Base-by-base conservation (phyloP, 495 filamentous ascomycete genomes). In the Haplographium delicatum region DNA sequence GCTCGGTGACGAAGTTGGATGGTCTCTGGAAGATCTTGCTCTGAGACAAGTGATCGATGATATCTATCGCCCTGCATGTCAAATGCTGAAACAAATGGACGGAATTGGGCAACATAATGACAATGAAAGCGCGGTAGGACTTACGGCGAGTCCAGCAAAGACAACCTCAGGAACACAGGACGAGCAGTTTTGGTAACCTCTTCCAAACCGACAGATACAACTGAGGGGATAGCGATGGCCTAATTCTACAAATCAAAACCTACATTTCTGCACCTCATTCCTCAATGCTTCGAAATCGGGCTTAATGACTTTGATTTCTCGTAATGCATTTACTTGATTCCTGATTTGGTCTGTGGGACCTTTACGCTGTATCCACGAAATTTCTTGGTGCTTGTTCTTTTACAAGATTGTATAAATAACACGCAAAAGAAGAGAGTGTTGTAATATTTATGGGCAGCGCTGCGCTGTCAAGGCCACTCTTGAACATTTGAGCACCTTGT, bases 1-100 rank as follows among this genome's bases (percentile, higher is more conserved):
- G 23, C 4, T 72, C 6, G 73, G 72, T 5, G 62, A 73, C 6
- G 65, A 68, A 47, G 68, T 62, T 0, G 28, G 38, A 6, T 78
- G 73, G 72, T 57, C 52, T 9, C 35, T 43, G 0, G 39, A 65
- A 8, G 25, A 55, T 2, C 46, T 76, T 10, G 43, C 31, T 20
- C 19, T 51, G 4, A 4, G 27, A 8, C 31, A 45, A 5, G 64
- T 59, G 1, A 43, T 56, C 1, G 7, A 37, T 2, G n/a, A 30
- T n/a, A 20, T 63, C 8, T 50, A 19, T 44, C 26, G 28, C 15
- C 57, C 57, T 10, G 51, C 50, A 6, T 56, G 46, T 11, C 15
- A 47, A 13, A 60, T 63, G 57, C 25, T 63, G 5, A 57, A 57
- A 44, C 43, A 54, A 20, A 59, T 59, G 45, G 60, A 62, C 51